Evolutionary conservation across 371 early-diverging fungal species (phyloP).

Genomic region (Syncephalastrum racemosum): DNA sequence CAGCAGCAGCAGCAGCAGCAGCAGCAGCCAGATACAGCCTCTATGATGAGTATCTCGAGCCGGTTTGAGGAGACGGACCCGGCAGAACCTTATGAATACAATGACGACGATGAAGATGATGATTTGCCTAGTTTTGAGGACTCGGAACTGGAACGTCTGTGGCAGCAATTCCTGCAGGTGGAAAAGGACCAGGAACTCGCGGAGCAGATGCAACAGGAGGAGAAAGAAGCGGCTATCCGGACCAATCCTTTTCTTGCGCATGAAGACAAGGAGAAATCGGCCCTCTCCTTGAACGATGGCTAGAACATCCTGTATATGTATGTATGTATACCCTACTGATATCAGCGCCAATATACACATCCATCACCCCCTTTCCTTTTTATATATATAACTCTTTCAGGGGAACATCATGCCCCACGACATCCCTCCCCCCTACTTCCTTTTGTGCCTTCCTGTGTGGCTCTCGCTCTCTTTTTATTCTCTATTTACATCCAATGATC

Average conservation of each 20-base stretch:
- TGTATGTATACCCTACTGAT: no score
- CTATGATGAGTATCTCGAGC: not conserved
- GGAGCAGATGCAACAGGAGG: slow-evolving; percentile 7
- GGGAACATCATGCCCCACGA: no score
- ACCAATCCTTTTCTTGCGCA: slow-evolving; percentile 9
- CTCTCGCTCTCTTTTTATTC: no score
- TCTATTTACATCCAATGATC: no score
- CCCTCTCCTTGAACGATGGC: no score
- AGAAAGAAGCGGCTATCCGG: slow-evolving; percentile 3
- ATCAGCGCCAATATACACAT: no score
- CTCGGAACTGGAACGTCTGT: slow-evolving; percentile 5
- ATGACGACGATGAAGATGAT: not conserved
- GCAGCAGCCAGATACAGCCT: not conserved
- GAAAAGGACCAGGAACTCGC: slow-evolving; percentile 10
- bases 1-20: not conserved
- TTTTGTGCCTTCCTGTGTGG: no score
- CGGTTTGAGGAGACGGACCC: not conserved
- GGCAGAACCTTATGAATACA: not conserved
- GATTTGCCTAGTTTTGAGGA: slow-evolving; percentile 1
- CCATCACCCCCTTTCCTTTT: no score
- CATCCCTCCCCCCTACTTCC: no score
- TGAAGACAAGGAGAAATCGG: not conserved
- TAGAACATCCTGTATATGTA: no score
- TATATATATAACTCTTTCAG: no score
- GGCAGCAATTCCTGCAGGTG: slow-evolving; percentile 6